These are phyloP conservation scores for Melampsora americana DNA, from an alignment of 1,284 basidiomycete genomes.

Conservation along the genomic window DNA sequence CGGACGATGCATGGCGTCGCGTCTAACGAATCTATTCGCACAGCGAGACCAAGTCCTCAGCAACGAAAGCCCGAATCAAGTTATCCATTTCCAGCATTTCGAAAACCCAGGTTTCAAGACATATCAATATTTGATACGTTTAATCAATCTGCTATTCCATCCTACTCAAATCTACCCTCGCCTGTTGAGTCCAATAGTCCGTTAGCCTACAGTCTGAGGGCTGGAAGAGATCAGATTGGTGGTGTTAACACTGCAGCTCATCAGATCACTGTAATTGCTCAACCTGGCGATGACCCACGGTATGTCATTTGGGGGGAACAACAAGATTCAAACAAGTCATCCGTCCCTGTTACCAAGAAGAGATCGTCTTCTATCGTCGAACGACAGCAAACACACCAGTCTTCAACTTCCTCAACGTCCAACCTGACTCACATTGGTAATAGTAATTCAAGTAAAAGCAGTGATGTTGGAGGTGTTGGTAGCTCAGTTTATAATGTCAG, in stretches of 20 bases:
- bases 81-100: slow-evolving; percentile 29
- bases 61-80: neutral
- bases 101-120: slow-evolving; percentile 25
- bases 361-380: slow-evolving; percentile 23
- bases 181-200: slow-evolving; percentile 8
- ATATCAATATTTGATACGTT: slow-evolving; percentile 26
- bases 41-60: slow-evolving; percentile 45
- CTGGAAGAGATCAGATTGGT: slow-evolving; percentile 43
- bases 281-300: slow-evolving; percentile 72
- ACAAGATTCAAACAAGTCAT: neutral
- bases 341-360: slow-evolving; percentile 8
- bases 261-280: slow-evolving; percentile 50
- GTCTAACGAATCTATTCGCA: slow-evolving; percentile 49
- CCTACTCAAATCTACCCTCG: slow-evolving; percentile 11
- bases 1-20: slow-evolving; percentile 46
- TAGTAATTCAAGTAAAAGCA: slow-evolving; percentile 23
- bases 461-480: neutral
- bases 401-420: slow-evolving; percentile 21
- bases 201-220: slow-evolving; percentile 43
- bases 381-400: slow-evolving; percentile 11
- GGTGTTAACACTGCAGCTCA: slow-evolving; percentile 35
- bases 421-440: slow-evolving; percentile 26
- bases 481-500: neutral
- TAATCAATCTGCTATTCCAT: slow-evolving; percentile 15
- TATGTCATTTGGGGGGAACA: slow-evolving; percentile 74